A percentile compares a stretch with the other conserved stretches of the same genome.
phyloP scores from a whole-genome alignment of 2,329 filamentous ascomycete species.

The Ascochyta viciae-villosae region DNA sequence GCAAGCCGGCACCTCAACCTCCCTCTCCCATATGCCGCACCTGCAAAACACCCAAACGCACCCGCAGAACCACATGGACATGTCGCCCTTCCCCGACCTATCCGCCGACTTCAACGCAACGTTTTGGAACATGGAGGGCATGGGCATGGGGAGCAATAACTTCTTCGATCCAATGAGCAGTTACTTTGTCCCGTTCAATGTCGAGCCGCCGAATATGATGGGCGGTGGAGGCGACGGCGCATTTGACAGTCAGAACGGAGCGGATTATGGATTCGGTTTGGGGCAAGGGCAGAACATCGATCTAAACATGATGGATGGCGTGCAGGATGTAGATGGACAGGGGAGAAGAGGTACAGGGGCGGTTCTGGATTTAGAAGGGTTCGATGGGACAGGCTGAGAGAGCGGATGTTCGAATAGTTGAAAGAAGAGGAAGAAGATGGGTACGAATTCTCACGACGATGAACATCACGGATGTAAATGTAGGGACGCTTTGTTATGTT shows the following conservation, averaged over 20 bases:
- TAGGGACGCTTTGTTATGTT: slow-evolving; percentile 1
- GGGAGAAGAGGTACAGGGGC: neutral
- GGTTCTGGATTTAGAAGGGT: slow-evolving; percentile 6
- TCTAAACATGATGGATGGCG: slow-evolving; percentile 30
- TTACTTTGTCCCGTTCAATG: slow-evolving; percentile 94
- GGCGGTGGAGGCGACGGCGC: slow-evolving; percentile 45
- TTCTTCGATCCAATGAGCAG: slow-evolving; percentile 63
- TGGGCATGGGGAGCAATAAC: slow-evolving; percentile 34
- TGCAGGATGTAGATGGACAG: neutral
- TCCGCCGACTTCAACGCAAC: slow-evolving; percentile 39
- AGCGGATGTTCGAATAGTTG: neutral
- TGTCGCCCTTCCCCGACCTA: slow-evolving; percentile 45
- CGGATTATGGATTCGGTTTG: slow-evolving; percentile 36
- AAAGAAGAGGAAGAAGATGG: neutral
- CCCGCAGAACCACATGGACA: slow-evolving; percentile 35
- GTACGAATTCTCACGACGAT: neutral
- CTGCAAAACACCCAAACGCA: slow-evolving; percentile 21
- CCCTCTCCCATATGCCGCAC: slow-evolving; percentile 37
- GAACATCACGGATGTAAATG: neutral
- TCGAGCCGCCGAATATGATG: slow-evolving; percentile 69
- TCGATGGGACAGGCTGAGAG: slow-evolving; percentile 4
- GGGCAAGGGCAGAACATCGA: slow-evolving; percentile 24
- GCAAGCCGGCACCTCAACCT: slow-evolving; percentile 33
- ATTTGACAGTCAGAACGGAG: slow-evolving; percentile 25
- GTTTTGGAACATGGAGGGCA: slow-evolving; percentile 46